Evolutionary conservation across 345 rosid species (phyloP).

Genomic region (Erodium maritimum): DNA sequence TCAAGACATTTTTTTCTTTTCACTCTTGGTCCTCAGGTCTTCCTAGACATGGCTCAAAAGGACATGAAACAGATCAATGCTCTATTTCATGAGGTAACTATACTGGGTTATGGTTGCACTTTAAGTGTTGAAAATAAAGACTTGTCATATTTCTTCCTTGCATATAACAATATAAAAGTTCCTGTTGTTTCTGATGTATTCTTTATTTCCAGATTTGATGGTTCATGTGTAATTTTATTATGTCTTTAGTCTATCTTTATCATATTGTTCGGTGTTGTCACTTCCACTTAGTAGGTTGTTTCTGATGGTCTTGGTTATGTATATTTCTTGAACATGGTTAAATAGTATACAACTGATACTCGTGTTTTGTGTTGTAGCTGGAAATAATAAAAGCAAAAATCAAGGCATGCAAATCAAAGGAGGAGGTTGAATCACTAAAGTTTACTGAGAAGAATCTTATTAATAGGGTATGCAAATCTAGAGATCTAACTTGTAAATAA

Average conservation of each 20-base stretch:
- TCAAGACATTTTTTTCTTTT: constrained; percentile 8
- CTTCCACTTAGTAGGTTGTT: background rate
- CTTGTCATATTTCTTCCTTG: background rate
- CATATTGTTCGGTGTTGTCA: background rate
- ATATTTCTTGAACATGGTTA: background rate
- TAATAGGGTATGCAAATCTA: constrained; percentile 43
- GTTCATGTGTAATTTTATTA: too few species aligned
- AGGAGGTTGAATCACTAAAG: constrained; percentile 58
- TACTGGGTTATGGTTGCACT: background rate
- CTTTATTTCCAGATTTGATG: background rate
- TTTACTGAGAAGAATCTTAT: constrained; percentile 71
- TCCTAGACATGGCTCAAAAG: constrained; percentile 70
- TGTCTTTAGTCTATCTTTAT: too few species aligned
- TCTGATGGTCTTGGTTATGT: constrained; percentile 5
- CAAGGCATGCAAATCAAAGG: constrained; percentile 57
- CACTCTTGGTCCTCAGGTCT: constrained; percentile 41
- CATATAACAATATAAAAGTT: background rate
- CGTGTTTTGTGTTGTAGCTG: constrained; percentile 36
- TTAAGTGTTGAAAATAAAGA: background rate
- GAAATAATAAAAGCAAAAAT: constrained; percentile 57
- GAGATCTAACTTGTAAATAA: background rate
- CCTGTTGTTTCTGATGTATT: background rate
- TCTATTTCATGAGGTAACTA: constrained; percentile 66
- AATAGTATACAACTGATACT: constrained; percentile 6
- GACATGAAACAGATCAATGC: constrained; percentile 69